These are phyloP conservation scores for Populus ilicifolia DNA, from an alignment of 345 rosid species.

Conservation along the genomic window DNA sequence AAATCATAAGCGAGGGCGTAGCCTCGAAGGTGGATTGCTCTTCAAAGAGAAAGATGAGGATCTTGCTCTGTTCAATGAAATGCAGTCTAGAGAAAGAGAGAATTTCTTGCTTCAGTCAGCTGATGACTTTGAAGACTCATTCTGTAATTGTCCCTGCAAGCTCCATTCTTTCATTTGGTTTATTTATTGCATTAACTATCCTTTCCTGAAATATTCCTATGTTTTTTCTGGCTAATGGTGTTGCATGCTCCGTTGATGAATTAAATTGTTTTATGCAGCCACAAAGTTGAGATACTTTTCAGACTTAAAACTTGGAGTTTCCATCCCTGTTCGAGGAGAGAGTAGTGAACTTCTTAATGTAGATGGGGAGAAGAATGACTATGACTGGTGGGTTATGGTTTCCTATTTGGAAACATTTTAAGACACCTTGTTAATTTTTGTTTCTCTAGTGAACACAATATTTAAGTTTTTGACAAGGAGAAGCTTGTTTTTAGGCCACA, in stretches of 20 bases:
- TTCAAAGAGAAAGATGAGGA: constrained; percentile 77
- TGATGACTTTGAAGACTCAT: constrained; percentile 74
- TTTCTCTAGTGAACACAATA: constrained; percentile 4
- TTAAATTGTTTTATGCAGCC: constrained; percentile 44
- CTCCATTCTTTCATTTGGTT: constrained; percentile 8
- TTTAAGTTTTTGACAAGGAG: not conserved
- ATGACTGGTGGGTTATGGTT: constrained; percentile 73
- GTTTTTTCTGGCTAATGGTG: constrained; percentile 11
- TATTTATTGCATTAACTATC: constrained; percentile 4
- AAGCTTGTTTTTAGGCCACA: not conserved
- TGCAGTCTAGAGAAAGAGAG: constrained; percentile 83
- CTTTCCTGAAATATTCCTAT: constrained; percentile 1
- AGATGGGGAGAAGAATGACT: constrained; percentile 92
- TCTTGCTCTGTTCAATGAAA: constrained; percentile 80
- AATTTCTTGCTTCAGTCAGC: constrained; percentile 76
- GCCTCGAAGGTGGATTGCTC: constrained; percentile 63
- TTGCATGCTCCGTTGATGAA: constrained; percentile 19
- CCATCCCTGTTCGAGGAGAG: constrained; percentile 83
- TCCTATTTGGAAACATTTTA: constrained; percentile 7
- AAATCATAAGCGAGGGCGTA: constrained; percentile 64
- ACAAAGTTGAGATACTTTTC: constrained; percentile 77
- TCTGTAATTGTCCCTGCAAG: constrained; percentile 56
- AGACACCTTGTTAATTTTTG: not conserved
- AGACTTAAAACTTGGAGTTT: constrained; percentile 58
- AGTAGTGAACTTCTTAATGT: constrained; percentile 75